A percentile compares a stretch with the other conserved stretches of the same genome.
phyloP scores from a whole-genome alignment of 176 grass and related monocot species.

The Urochloa ruziziensis region DNA sequence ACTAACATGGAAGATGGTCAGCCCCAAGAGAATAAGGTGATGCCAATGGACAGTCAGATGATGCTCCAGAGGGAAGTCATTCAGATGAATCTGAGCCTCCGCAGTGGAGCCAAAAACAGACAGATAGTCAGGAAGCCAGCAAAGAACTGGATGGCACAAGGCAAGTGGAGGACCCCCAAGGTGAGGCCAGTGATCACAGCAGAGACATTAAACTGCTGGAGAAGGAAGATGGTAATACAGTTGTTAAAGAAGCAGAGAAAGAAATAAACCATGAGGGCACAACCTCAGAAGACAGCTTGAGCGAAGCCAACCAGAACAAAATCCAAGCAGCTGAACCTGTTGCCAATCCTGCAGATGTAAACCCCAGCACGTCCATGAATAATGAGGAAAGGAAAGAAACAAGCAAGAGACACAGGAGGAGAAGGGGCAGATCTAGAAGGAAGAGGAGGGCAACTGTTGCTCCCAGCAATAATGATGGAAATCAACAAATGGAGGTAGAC shows the following conservation, averaged over 20 bases:
- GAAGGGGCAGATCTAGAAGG: constrained; percentile 47
- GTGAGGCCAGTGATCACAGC: constrained; percentile 21
- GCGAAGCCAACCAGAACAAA: constrained; percentile 38
- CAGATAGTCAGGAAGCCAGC: constrained; percentile 30
- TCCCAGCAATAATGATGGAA: constrained; percentile 22
- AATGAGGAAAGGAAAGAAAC: constrained; percentile 38
- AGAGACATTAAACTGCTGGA: constrained; percentile 53
- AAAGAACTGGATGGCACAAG: constrained; percentile 21
- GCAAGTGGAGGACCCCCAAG: constrained; percentile 43
- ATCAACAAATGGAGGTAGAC: constrained; percentile 25
- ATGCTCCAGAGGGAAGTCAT: constrained; percentile 35
- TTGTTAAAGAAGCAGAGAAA: constrained; percentile 23
- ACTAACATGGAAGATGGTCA: constrained; percentile 62
- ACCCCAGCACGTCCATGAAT: constrained; percentile 27
- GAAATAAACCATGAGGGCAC: constrained; percentile 39
- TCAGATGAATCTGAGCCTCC: constrained; percentile 44
- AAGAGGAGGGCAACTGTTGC: constrained; percentile 30
- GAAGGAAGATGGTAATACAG: constrained; percentile 30
- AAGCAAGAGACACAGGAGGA: constrained; percentile 45
- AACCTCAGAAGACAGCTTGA: constrained; percentile 30
- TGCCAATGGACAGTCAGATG: constrained; percentile 35
- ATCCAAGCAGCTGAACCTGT: neutral
- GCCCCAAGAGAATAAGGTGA: constrained; percentile 35
- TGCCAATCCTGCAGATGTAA: constrained; percentile 22
- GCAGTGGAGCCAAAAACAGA: constrained; percentile 17